Evolutionary conservation across 1,139 yeast species (phyloP), one percentile per base, ranked within the genome.

Genomic region (Blastobotrys serpentis): DNA sequence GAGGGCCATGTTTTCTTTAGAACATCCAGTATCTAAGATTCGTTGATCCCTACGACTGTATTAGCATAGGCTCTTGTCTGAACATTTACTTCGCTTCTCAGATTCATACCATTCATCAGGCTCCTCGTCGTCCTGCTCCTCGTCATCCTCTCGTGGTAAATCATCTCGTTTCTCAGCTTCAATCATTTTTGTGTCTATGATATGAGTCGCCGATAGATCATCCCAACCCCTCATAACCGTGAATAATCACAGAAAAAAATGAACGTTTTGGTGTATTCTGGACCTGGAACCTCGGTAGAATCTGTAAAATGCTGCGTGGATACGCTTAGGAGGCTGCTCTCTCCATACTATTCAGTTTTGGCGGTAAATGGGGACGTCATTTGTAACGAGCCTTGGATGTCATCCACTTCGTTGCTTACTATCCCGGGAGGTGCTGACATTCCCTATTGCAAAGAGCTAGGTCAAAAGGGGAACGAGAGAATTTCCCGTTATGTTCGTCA

Each of bases 401-500:
- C 77, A 5, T 86, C 86, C 59, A 86, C 98, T 0, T 74, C 95
- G 0, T 71, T 87, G 56, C 64, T 92, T 46, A 96, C 90, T 2
- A 68, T 94, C 22, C 99, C 98, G 0, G 98, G 98, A 2, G 98
- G 98, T 2, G 97, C 98, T 0, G 98, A 92, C 65, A 69, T 89
- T 46, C 97, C 97, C 0, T 84, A 78, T 62, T 86, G 96, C 62
- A 71, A 75, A 40, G 73, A 74, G 1, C 73, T 90, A 49, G 81
- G 85, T 57, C 96, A 96, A 1, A 69, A 66, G 5, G 90, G 89
- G 0, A 86, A 82, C 58, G 60, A 67, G 2, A 69, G 69, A 36
- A 86, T 92, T 50, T 66, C 70, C 25, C 79, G 79, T 44, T 90
- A 74, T 65, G 89, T 92, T 2, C 72, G 79, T 30, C 72, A 73